A percentile compares a stretch with the other conserved stretches of the same genome.
These are phyloP conservation scores for Globisporangium nodosum DNA, from an alignment of 352 stramenopile species.

Conservation along the genomic window DNA sequence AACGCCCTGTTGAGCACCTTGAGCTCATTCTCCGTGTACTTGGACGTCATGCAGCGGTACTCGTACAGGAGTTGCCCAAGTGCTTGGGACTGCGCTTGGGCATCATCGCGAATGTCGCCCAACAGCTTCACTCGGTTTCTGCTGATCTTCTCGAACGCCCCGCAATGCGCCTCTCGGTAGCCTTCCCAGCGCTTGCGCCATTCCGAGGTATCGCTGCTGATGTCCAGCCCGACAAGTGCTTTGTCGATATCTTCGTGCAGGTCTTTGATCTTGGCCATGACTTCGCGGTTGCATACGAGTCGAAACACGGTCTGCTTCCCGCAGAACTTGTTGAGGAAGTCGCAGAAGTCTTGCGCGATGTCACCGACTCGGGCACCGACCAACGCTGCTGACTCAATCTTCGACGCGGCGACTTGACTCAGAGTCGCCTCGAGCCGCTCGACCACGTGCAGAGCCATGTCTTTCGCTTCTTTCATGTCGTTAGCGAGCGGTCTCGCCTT, in stretches of 20 bases:
- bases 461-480: neutral
- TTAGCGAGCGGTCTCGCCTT: neutral
- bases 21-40: constrained; percentile 1
- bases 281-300: neutral
- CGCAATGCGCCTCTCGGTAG: neutral
- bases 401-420: neutral
- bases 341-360: neutral
- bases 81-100: constrained; percentile 1
- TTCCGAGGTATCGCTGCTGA: neutral
- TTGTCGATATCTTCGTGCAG: neutral
- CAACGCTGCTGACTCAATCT: neutral
- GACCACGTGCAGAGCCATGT: neutral
- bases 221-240: neutral
- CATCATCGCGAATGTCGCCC: neutral
- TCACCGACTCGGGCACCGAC: neutral
- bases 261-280: neutral
- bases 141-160: neutral
- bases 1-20: constrained; percentile 3
- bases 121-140: neutral
- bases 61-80: constrained; percentile 1
- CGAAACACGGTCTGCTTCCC: neutral
- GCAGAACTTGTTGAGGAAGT: neutral
- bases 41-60: neutral
- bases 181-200: neutral
- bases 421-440: neutral